Evolutionary conservation across 202 grass and related monocot species (phyloP), one percentile per base, ranked within the genome.

Genomic region (Zizania palustris): DNA sequence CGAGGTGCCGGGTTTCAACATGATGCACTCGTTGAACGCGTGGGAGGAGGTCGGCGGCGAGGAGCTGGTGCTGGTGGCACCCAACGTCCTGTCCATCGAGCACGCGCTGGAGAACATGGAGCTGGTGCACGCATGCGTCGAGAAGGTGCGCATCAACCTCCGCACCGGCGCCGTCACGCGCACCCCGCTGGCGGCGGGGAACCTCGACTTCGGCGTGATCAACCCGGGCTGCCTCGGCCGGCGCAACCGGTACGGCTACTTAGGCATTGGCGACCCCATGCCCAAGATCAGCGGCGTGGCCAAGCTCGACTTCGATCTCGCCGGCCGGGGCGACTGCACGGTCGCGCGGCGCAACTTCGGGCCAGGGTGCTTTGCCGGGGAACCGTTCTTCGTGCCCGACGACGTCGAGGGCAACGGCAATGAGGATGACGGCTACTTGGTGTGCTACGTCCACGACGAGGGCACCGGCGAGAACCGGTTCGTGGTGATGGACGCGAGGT

Each of bases 91-190:
- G 63, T 88, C 94, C 16, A 83, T 97, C 62, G 91, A 97, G 88
- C 86, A 97, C 84, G 86, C 64, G 44, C 86, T 97, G 59, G 86
- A 91, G 57, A 55, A 76, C 15, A 75, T 93, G 81, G 88, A 97
- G 65, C 82, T 93, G 34, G 82, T 90, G 6, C 94, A 93, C 81
- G 34, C 68, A 4, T 77, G 71, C 69, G 78, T 97, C 50, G 94
- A 97, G 82, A 87, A 84, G 86, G 88, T 97, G 39, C 86, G 94
- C 62, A 85, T 97, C 84, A 84, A 93, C 84, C 86, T 97, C 36
- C 71, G 68, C 68, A 86, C 88, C 3, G 88, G 92, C 33, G 84
- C 4, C 11, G 92, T 95, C 56, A 69, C 76, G 50, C 83, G 89
- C 67, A 90, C 84, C 11, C 93, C 93, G 9, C 78, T 96, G n/a